Evolutionary conservation across 2,329 filamentous ascomycete genomes (phyloP).

Genomic region (Claviceps pazoutovae): DNA sequence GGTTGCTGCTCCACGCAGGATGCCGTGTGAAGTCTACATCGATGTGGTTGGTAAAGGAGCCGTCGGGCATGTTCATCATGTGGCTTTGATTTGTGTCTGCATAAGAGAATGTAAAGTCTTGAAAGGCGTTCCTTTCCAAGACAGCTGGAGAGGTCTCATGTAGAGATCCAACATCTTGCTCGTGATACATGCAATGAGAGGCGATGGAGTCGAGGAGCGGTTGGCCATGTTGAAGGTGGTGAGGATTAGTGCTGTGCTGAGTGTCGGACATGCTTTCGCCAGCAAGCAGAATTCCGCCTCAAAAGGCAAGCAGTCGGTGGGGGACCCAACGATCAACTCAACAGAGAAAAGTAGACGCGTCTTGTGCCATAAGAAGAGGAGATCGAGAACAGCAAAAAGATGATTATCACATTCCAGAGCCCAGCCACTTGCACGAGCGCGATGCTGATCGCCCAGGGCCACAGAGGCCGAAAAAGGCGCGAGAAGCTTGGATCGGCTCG

Average conservation of each 20-base stretch:
- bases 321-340: neutral
- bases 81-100: constrained; percentile 18
- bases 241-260: constrained; percentile 15
- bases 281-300: neutral
- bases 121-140: constrained; percentile 35
- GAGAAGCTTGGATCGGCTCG: neutral
- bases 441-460: neutral
- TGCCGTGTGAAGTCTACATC: constrained; percentile 23
- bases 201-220: constrained; percentile 12
- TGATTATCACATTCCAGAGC: neutral
- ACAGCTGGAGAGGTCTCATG: constrained; percentile 14
- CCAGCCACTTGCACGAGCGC: neutral
- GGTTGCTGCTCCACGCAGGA: constrained; percentile 7
- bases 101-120: constrained; percentile 40
- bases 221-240: constrained; percentile 18
- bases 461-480: neutral
- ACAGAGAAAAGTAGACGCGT: neutral
- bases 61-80: constrained; percentile 17
- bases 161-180: constrained; percentile 10
- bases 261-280: constrained; percentile 16
- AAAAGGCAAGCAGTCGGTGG: neutral
- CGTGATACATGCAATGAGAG: constrained; percentile 13
- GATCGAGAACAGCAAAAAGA: neutral
- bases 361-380: neutral
- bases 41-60: constrained; percentile 17